Evolutionary conservation across 179 eudicot genomes (phyloP), one percentile per base, ranked within the genome.

Genomic region (Camellia oleifera): DNA sequence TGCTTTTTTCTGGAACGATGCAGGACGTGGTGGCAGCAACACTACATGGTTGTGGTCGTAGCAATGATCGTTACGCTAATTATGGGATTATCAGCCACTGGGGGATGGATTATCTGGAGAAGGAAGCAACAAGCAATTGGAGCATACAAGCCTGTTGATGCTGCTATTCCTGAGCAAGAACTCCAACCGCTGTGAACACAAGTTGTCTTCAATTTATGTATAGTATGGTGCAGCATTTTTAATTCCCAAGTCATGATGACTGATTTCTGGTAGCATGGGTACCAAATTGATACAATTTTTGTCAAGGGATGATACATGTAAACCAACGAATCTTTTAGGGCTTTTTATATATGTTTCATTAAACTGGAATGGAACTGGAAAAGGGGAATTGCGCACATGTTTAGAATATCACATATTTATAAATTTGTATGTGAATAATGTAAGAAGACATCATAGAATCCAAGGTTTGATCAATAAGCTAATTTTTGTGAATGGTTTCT

Each of bases 1-100:
- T 5, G 6, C 3, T 26, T 7, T 72, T 61, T 14, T 72, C 20
- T 0, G 40, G 61, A 23, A 18, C 52, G 71, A 70, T 75, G 78
- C 97, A 96, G 97, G 90, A 85, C 88, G 12, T 91, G 96, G 97
- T 87, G 92, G 97, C 88, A 87, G 78, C 89, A 81, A 77, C 93
- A 92, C 72, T 84, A 90, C 87, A 61, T 87, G 81, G 84, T 79
- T 26, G 82, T 92, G 44, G 83, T 94, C 10, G 82, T 87, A 86
- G 83, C 85, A 32, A 65, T 90, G 18, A 57, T 88, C 53, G 78
- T 86, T 32, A 78, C 88, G 23, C 48, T 91, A 66, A 77, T 89
- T 81, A 18, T 90, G 78, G 96, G 91, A 60, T 75, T 90, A 74
- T 82, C 88, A 44, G 87, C 69, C 72, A 83, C 86, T 40, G 94